Base-by-base conservation (phyloP, 2,329 filamentous ascomycete genomes). In the Pyrenophora graminea region DNA sequence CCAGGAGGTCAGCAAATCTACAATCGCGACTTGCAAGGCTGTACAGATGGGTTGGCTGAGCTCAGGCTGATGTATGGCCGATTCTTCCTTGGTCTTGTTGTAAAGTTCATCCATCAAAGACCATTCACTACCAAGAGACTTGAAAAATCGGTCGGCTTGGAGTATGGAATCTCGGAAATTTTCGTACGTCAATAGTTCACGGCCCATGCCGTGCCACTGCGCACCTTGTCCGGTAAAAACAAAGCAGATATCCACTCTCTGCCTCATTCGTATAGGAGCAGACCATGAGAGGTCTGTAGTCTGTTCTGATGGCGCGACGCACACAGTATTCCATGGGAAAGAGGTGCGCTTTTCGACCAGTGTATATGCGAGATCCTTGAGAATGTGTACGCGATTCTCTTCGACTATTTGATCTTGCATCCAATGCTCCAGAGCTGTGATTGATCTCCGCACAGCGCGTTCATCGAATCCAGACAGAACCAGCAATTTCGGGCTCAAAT, bases 221-320 rank as follows among this genome's bases (percentile, higher is more conserved):
- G 68, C 68, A 8, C 69, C 68, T 53, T 72, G 68, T 1, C 69
- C 69, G 1, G 65, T 72, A 55, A 69, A 72, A 1, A 69, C 58
- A 23, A 56, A 59, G 33, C 56, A 50, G 1, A 56, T 1, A 1
- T 39, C 33, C 3, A 21, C 9, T 1, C 41, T 18, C 5, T 34
- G 47, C 30, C 41, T 48, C 5, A 23, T 9, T 30, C 48, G 40
- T 6, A 27, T 19, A 9, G 55, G 55, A 12, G 25, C 8, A 30
- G 44, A 45, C 51, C 51, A 56, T 8, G 36, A 7, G 2, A 48
- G 15, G 13, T 40, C 36, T 10, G 48, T 15, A 3, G 37, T 17
- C 13, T 18, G 9, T 3, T 48, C 21, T 12, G 42, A 12, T 2
- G 15, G 33, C 2, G 43, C 39, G 6, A 56, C 39, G 19, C 45